Base-by-base conservation (phyloP, 495 filamentous ascomycete genomes). In the Tuber aestivum region DNA sequence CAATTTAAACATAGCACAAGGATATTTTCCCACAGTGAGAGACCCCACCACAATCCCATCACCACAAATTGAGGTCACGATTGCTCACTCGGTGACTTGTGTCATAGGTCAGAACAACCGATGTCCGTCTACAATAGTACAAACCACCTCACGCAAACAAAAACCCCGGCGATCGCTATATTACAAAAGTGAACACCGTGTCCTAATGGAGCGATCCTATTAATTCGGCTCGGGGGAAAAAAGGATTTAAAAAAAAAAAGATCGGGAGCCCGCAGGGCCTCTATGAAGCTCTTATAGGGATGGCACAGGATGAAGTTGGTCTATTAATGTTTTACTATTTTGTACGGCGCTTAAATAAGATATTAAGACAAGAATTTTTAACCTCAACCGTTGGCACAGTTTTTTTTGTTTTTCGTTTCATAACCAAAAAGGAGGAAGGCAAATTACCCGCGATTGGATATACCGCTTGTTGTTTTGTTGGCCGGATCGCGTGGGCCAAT, bases 1-100 rank as follows among this genome's bases (percentile, higher is more conserved):
- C 86, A 8, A 76, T 50, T 71, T 68, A 72, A 72, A 82, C 76
- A 79, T 41, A 79, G 72, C 56, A 20, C 32, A 2, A 35, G 56
- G 1, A 18, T 8, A 35, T 18, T 27, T 35, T 65, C 56, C 3
- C 8, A 35, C 32, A 18, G 56, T 65, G 35, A 35, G 35, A 35
- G 56, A 65, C 27, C 2, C 7, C 14, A 3, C 32, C 35, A 20
- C 27, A 65, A 65, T 35, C 27, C 27, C 27, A 35, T 27, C n/a
- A 65, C 16, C 56, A 6, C 27, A 65, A 35, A 65, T 35, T 65
- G 56, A 35, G 56, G 56, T 65, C 56, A 65, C 27, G 56, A 65
- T 35, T 65, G 27, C 56, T 65, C 56, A 65, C 56, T 65, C 56
- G 56, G 56, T 65, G 56, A 65, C 56, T 65, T 35, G 56, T 18